A percentile compares a stretch with the other conserved stretches of the same genome.
Evolutionary conservation across 352 stramenopile genomes (phyloP).

Genomic region (Thraustochytrium striatum): DNA sequence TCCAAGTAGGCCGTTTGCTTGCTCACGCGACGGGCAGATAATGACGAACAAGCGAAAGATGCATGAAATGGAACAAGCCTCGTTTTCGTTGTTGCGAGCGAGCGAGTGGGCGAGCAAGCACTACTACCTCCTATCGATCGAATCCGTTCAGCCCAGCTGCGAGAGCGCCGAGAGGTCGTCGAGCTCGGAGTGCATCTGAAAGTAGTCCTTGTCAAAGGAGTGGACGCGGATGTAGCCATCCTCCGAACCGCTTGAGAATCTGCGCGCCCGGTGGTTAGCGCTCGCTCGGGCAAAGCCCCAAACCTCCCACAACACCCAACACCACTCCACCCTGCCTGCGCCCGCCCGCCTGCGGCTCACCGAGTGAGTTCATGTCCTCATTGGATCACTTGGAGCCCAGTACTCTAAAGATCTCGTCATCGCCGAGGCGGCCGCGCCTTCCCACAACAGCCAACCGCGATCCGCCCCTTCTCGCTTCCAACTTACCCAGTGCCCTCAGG

Average conservation of each 20-base stretch:
- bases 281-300: too few relatives aligned
- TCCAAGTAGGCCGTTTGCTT: too few relatives aligned
- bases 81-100: too few relatives aligned
- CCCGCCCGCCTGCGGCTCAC: too few relatives aligned
- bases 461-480: not conserved
- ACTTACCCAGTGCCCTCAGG: conserved; percentile 92
- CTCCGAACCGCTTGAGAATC: conserved; percentile 89
- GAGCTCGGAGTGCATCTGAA: conserved; percentile 55
- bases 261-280: not conserved
- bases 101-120: too few relatives aligned
- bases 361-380: not conserved
- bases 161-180: conserved; percentile 40
- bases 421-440: not conserved
- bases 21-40: too few relatives aligned
- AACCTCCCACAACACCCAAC: too few relatives aligned
- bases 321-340: too few relatives aligned
- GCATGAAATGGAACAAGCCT: too few relatives aligned
- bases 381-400: not conserved
- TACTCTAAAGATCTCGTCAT: conserved; percentile 15
- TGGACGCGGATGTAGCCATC: conserved; percentile 97
- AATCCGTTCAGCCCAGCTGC: too few relatives aligned
- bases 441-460: not conserved
- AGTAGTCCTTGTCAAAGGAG: conserved; percentile 88
- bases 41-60: too few relatives aligned
- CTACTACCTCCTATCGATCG: too few relatives aligned